Conservation (phyloP, 805 yeast species). For the Candida namnaoensis region DNA sequence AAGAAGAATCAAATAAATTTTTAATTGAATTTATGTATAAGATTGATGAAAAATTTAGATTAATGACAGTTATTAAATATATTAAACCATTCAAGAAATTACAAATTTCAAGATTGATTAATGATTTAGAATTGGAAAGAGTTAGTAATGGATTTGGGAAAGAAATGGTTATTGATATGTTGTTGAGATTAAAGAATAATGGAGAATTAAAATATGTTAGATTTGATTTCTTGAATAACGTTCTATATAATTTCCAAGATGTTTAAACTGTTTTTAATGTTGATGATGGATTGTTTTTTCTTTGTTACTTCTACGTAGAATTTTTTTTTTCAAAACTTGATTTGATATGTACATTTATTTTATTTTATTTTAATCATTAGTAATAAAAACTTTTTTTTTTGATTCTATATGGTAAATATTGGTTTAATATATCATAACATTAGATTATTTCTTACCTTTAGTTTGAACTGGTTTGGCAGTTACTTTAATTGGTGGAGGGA, state of each 20-base stretch:
- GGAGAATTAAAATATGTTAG: slow-evolving; percentile 12
- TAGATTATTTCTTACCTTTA: too few relatives aligned
- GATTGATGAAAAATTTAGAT: slow-evolving; percentile 11
- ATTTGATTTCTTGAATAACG: slow-evolving; percentile 16
- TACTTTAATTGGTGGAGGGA: neutral
- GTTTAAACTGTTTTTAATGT: neutral
- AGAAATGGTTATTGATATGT: slow-evolving; percentile 5
- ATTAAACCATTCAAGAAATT: slow-evolving; percentile 18
- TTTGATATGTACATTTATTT: too few relatives aligned
- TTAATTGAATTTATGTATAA: slow-evolving; percentile 11
- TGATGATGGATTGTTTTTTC: too few relatives aligned
- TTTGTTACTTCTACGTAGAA: too few relatives aligned
- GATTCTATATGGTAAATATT: too few relatives aligned
- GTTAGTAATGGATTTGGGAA: slow-evolving; percentile 10
- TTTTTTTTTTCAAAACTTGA: too few relatives aligned
- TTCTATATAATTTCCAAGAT: slow-evolving; percentile 12
- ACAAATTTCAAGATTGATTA: slow-evolving; percentile 10
- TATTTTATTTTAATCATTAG: too few relatives aligned
- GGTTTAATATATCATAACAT: too few relatives aligned
- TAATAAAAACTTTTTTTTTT: too few relatives aligned
- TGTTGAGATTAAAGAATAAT: slow-evolving; percentile 12
- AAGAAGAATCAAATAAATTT: slow-evolving; percentile 8
- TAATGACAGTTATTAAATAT: slow-evolving; percentile 16
- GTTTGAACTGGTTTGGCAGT: too few relatives aligned
- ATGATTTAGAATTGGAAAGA: slow-evolving; percentile 7